Base-by-base conservation (phyloP, 2,329 filamentous ascomycete species). In the Cadophora sp. region DNA sequence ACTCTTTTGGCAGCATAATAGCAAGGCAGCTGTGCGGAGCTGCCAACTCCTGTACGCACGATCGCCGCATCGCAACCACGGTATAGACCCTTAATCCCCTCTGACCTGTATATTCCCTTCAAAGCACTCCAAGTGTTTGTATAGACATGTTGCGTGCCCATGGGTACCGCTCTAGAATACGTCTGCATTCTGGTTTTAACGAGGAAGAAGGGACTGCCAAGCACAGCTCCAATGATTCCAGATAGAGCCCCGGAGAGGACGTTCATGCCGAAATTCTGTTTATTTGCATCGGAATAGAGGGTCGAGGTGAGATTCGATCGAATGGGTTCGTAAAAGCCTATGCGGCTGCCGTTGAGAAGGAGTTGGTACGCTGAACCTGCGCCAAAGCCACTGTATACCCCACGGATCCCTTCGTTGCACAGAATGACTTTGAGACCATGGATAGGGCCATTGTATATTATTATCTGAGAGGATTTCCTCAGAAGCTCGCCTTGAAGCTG, bases 321-420 rank as follows among this genome's bases (percentile, higher is more conserved):
- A 81, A 98, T 88, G 5, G 96, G 96, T 79, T 99, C 96, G 85
- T 99, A 99, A 11, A 99, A 97, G 70, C 96, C 94, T 65, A 99
- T 85, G 66, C 96, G 93, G 81, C 94, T 98, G 76, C 96, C 96
- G 80, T 99, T 99, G 76, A 99, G 89, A 63, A 97, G 88, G 77
- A 98, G 89, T 83, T 99, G 96, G 83, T 99, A 99, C 78, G 97
- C 85, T 80, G 98, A 99, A 74, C 95, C 96, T 78, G 92, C 94
- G 24, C 93, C 92, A 67, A 99, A 86, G 64, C 96, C 96, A 69
- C 95, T 89, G 81, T 98, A 92, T 72, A 98, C 87, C 64, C 95
- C 95, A 68, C 86, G 85, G 22, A 96, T 76, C 11, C 96, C 96
- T 81, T 99, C 96, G 80, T 98, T 97, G 74, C 91, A 89, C 71